Conservation (phyloP, 805 yeast genomes). For the Candida caryicola region DNA sequence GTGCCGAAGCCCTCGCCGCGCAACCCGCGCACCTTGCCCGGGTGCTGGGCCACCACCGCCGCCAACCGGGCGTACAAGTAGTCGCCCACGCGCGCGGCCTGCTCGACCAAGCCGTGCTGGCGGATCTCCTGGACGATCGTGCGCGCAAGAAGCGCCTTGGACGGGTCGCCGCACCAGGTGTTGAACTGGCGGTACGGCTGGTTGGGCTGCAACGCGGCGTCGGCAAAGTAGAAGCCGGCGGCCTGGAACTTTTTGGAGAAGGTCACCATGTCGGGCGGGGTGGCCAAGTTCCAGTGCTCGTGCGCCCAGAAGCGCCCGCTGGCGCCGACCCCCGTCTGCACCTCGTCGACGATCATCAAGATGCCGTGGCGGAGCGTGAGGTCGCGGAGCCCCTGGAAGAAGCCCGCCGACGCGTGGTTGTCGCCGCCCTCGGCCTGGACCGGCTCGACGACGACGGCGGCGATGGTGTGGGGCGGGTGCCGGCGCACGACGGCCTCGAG, state of each 20-base stretch:
- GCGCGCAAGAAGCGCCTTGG: slow-evolving; percentile 62
- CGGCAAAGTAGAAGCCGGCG: slow-evolving; percentile 67
- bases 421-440: slow-evolving; percentile 78
- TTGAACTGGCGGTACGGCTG: slow-evolving; percentile 68
- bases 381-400: slow-evolving; percentile 62
- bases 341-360: slow-evolving; percentile 67
- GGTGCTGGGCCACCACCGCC: slow-evolving; percentile 37
- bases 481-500: slow-evolving; percentile 39
- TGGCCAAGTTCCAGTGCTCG: slow-evolving; percentile 60
- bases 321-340: slow-evolving; percentile 74
- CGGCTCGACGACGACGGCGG: slow-evolving; percentile 56
- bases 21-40: slow-evolving; percentile 44
- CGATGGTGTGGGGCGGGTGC: slow-evolving; percentile 42
- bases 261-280: slow-evolving; percentile 67
- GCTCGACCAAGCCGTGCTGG: slow-evolving; percentile 47
- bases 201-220: slow-evolving; percentile 56
- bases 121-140: slow-evolving; percentile 55
- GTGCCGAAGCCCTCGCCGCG: slow-evolving; percentile 66
- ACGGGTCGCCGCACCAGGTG: slow-evolving; percentile 79
- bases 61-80: slow-evolving; percentile 48
- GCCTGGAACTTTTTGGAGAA: slow-evolving; percentile 73
- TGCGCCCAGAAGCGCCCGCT: slow-evolving; percentile 74
- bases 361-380: slow-evolving; percentile 55
- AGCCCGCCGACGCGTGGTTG: slow-evolving; percentile 61
- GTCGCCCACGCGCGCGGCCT: slow-evolving; percentile 51